Evolutionary conservation across 192 early-diverging fungal species (phyloP).

Genomic region (Dissophora globulifera): DNA sequence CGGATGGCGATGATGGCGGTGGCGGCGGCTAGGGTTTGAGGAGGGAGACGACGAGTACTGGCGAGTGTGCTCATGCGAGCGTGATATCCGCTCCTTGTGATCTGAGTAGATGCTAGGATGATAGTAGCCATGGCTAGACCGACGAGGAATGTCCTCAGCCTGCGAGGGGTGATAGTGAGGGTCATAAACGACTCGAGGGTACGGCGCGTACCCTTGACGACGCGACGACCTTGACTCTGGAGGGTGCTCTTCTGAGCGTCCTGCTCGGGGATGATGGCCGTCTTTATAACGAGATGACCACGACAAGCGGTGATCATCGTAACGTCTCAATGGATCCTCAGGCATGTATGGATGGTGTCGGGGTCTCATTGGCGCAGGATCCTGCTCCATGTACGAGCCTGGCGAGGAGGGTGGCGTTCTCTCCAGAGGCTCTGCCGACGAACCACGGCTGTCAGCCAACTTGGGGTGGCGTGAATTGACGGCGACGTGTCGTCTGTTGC

Average conservation of each 20-base stretch:
- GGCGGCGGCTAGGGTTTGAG: neutral
- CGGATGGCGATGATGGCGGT: too few relatives aligned
- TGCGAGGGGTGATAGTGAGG: conserved; percentile 3
- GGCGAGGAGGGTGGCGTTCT: conserved; percentile 21
- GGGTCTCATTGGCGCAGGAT: conserved; percentile 15
- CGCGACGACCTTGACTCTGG: conserved; percentile 8
- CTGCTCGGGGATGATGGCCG: neutral
- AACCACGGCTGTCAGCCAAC: neutral
- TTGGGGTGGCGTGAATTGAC: neutral
- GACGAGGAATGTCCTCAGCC: conserved; percentile 5
- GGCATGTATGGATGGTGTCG: conserved; percentile 23
- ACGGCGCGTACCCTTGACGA: neutral
- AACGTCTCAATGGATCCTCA: neutral
- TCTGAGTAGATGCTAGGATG: conserved; percentile 5
- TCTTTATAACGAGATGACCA: conserved; percentile 2
- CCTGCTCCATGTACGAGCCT: conserved; percentile 7
- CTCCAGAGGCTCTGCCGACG: conserved; percentile 1
- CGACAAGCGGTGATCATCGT: neutral
- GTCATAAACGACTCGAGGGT: neutral
- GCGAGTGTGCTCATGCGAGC: neutral
- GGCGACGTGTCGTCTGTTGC: neutral
- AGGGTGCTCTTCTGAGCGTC: neutral
- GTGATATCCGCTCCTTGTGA: conserved; percentile 10
- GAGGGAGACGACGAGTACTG: neutral
- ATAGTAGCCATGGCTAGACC: neutral